These are phyloP conservation scores for Cutaneotrichosporon dermatis DNA, from an alignment of 1,284 basidiomycete species.

Conservation along the genomic window DNA sequence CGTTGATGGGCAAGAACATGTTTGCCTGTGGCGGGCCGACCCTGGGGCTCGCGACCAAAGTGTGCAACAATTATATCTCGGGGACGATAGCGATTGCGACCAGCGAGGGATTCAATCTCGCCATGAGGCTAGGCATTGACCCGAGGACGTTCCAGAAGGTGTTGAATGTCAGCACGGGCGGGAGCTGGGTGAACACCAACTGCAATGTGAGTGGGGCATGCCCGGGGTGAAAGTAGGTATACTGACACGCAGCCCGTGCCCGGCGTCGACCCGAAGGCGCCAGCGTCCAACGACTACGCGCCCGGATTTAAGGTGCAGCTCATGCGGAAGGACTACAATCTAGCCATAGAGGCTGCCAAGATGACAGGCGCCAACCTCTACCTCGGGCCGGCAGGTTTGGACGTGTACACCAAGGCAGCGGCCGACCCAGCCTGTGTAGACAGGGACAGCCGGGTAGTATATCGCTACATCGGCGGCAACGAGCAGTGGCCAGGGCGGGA, in stretches of 20 bases:
- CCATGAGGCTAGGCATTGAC: conserved; percentile 12
- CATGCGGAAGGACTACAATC: conserved; percentile 12
- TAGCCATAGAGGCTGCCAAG: conserved; percentile 4
- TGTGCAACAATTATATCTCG: conserved; percentile 17
- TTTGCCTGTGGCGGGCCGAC: conserved; percentile 13
- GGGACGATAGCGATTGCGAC: conserved; percentile 17
- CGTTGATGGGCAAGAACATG: conserved; percentile 10
- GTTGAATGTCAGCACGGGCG: neutral
- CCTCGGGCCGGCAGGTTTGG: conserved; percentile 6
- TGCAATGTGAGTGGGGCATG: conserved; percentile 5
- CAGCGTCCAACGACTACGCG: conserved; percentile 5
- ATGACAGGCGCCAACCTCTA: neutral
- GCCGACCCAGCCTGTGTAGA: conserved; percentile 7
- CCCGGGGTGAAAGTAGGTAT: too few relatives aligned
- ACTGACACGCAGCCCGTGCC: conserved; percentile 9
- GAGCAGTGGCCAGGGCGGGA: conserved; percentile 5
- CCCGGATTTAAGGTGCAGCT: conserved; percentile 11
- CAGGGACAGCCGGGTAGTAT: conserved; percentile 9
- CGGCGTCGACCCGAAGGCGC: conserved; percentile 3
- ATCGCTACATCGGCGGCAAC: conserved; percentile 7
- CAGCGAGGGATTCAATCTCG: conserved; percentile 14
- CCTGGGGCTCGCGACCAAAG: conserved; percentile 8
- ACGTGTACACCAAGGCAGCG: conserved; percentile 3
- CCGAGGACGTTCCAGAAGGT: conserved; percentile 7
- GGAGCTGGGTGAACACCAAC: conserved; percentile 9